Evolutionary conservation across 2,329 filamentous ascomycete genomes (phyloP).

Genomic region (Uncinocarpus reesii): DNA sequence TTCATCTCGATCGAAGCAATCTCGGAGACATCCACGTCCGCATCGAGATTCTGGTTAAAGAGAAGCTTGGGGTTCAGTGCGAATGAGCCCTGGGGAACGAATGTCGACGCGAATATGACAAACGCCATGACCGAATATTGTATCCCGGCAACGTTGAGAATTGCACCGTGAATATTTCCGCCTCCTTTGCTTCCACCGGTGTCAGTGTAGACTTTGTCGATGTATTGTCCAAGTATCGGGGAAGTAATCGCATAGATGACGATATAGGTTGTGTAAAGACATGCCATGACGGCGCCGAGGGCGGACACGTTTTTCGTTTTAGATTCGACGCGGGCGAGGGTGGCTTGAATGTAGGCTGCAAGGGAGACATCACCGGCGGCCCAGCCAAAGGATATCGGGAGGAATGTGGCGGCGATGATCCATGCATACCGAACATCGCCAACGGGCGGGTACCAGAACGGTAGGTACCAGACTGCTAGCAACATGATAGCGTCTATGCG

Average conservation of each 20-base stretch:
- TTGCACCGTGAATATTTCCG: slow-evolving; percentile 33
- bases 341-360: slow-evolving; percentile 43
- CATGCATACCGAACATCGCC: slow-evolving; percentile 38
- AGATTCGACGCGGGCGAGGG: slow-evolving; percentile 38
- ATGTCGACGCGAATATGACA: slow-evolving; percentile 37
- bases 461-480: slow-evolving; percentile 42
- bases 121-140: slow-evolving; percentile 40
- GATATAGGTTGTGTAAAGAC: slow-evolving; percentile 43
- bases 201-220: slow-evolving; percentile 34
- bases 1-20: slow-evolving; percentile 14
- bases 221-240: slow-evolving; percentile 39
- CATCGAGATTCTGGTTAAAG: slow-evolving; percentile 17
- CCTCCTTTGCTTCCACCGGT: slow-evolving; percentile 19
- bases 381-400: slow-evolving; percentile 43
- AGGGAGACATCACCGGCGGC: slow-evolving; percentile 44
- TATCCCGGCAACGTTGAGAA: slow-evolving; percentile 39
- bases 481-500: slow-evolving; percentile 40
- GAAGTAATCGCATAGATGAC: slow-evolving; percentile 39
- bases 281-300: slow-evolving; percentile 44
- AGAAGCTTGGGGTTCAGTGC: slow-evolving; percentile 32
- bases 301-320: slow-evolving; percentile 40
- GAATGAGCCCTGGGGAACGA: slow-evolving; percentile 39
- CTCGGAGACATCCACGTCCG: slow-evolving; percentile 16
- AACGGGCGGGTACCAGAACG: slow-evolving; percentile 37
- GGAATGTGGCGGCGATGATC: slow-evolving; percentile 39